Evolutionary conservation across 345 rosid genomes (phyloP).

Genomic region (Sisymbrium irio): DNA sequence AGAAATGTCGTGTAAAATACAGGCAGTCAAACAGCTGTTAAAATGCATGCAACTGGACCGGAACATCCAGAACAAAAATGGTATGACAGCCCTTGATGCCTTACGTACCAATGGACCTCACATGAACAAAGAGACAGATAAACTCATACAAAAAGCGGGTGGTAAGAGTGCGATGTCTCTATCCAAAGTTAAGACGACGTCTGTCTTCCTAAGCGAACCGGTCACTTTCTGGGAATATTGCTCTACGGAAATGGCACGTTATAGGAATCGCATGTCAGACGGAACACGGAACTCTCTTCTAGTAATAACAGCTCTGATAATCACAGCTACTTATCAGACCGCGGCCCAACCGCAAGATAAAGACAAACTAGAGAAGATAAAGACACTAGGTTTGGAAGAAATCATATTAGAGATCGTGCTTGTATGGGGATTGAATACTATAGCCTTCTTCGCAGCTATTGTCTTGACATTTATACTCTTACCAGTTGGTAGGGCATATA

Average conservation of each 20-base stretch:
- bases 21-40: constrained; percentile 23
- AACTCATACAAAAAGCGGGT: background rate
- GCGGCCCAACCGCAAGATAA: background rate
- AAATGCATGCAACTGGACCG: constrained; percentile 9
- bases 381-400: too few species aligned
- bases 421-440: constrained; percentile 1
- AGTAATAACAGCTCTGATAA: constrained; percentile 31
- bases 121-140: background rate
- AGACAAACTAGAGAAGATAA: background rate
- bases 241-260: background rate
- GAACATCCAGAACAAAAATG: constrained; percentile 10
- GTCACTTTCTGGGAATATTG: background rate
- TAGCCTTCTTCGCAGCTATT: constrained; percentile 4
- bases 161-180: background rate
- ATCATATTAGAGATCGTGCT: background rate
- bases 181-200: background rate
- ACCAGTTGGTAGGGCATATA: constrained; percentile 19
- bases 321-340: constrained; percentile 16
- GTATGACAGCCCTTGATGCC: constrained; percentile 18
- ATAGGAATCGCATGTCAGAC: background rate
- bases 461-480: constrained; percentile 15
- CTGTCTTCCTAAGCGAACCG: background rate
- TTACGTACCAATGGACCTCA: background rate
- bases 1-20: background rate
- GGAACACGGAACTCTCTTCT: constrained; percentile 27